A percentile compares a stretch with the other conserved stretches of the same genome.
Conservation (phyloP, 179 eudicot species). For the Sideroxylon spinosum region DNA sequence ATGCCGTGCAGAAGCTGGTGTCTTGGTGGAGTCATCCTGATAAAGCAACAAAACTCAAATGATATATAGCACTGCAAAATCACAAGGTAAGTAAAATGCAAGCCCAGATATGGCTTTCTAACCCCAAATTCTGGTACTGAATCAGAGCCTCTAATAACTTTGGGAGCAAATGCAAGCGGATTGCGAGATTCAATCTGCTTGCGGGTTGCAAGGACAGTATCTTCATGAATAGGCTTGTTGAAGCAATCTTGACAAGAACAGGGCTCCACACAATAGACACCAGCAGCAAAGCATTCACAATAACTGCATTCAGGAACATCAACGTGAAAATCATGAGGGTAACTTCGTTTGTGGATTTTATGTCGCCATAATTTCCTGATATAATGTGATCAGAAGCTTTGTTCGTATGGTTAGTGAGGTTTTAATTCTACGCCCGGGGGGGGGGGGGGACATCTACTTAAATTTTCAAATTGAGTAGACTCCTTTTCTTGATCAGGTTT, state of each 20-base stretch:
- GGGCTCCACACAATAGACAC: slow-evolving; percentile 93
- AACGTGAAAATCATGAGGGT: slow-evolving; percentile 2
- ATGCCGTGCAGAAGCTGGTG: slow-evolving; percentile 97
- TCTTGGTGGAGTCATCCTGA: slow-evolving; percentile 73
- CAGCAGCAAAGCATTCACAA: slow-evolving; percentile 99
- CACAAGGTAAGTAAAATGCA: slow-evolving; percentile 5
- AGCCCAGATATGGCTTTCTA: slow-evolving; percentile 8
- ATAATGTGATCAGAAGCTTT: background rate
- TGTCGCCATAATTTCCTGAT: background rate
- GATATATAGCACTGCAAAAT: background rate
- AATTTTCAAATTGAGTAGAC: background rate
- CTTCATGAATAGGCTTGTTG: slow-evolving; percentile 90
- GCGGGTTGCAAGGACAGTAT: slow-evolving; percentile 83
- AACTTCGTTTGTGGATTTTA: background rate
- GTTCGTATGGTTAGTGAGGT: background rate
- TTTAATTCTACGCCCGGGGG: background rate
- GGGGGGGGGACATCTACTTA: background rate
- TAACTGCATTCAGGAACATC: slow-evolving; percentile 48
- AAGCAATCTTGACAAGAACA: slow-evolving; percentile 95
- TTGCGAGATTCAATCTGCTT: slow-evolving; percentile 95
- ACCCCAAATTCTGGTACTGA: slow-evolving; percentile 55
- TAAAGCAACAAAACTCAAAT: slow-evolving; percentile 14
- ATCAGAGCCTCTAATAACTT: slow-evolving; percentile 70
- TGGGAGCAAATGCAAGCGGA: slow-evolving; percentile 98
- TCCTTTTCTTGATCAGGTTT: background rate